Evolutionary conservation across 192 early-diverging fungal genomes (phyloP).

Genomic region (Oehlia diaphana): DNA sequence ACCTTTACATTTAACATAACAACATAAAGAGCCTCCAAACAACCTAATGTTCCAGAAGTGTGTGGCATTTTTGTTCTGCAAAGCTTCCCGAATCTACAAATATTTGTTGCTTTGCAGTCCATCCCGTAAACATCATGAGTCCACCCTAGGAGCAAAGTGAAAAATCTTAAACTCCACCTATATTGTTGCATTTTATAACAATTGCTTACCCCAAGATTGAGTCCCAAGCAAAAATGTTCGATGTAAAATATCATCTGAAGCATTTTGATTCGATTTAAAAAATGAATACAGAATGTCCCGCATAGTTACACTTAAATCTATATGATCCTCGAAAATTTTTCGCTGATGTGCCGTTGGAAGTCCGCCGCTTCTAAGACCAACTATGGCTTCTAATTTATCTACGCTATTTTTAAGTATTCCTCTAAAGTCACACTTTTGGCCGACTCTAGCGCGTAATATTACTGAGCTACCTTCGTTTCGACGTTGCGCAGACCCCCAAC

Average conservation of each 20-base stretch:
- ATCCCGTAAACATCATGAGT: constrained; percentile 10
- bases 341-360: constrained; percentile 20
- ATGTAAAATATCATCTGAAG: constrained; percentile 25
- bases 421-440: too few species aligned
- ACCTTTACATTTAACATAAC: neutral
- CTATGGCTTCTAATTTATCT: too few species aligned
- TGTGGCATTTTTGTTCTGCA: constrained; percentile 4
- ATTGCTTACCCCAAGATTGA: constrained; percentile 26
- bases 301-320: constrained; percentile 19
- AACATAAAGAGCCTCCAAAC: neutral
- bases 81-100: constrained; percentile 2
- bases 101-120: constrained; percentile 8
- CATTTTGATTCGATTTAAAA: constrained; percentile 19
- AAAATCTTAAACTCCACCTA: too few species aligned
- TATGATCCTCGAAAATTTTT: constrained; percentile 22
- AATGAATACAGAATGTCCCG: constrained; percentile 24
- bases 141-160: constrained; percentile 1
- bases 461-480: constrained; percentile 33
- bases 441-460: constrained; percentile 20
- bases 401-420: too few species aligned
- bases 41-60: neutral
- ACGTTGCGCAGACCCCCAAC: constrained; percentile 29
- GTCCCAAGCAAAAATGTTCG: constrained; percentile 21
- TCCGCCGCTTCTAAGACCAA: too few species aligned
- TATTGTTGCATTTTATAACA: too few species aligned